A percentile compares a stretch with the other conserved stretches of the same genome.
Evolutionary conservation across 306 rosid species (phyloP).

Genomic region (Acacia melanoxylon): DNA sequence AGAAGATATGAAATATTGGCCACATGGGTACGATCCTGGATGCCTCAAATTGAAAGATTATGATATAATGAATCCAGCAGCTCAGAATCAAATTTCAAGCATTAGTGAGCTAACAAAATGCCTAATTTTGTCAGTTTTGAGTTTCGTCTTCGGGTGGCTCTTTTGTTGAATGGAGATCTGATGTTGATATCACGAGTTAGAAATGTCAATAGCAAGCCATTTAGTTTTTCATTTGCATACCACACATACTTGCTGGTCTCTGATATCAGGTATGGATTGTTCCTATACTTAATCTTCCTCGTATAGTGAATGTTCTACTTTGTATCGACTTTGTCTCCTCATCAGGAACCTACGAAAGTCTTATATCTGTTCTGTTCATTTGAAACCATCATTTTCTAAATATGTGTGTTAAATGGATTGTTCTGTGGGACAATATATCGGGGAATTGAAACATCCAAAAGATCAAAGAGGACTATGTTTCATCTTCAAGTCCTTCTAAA

Average conservation of each 20-base stretch:
- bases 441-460: neutral
- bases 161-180: constrained; percentile 63
- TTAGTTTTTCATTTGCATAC: constrained; percentile 85
- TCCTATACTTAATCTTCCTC: constrained; percentile 12
- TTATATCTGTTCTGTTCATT: neutral
- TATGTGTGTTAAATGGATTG: neutral
- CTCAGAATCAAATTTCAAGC: constrained; percentile 22
- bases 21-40: constrained; percentile 49
- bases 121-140: constrained; percentile 63
- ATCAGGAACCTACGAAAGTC: neutral
- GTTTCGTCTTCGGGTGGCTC: constrained; percentile 82
- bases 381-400: neutral
- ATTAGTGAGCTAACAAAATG: constrained; percentile 20
- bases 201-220: constrained; percentile 80
- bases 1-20: constrained; percentile 84
- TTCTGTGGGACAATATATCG: neutral
- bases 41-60: neutral
- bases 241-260: constrained; percentile 85
- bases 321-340: neutral
- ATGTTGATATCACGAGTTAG: constrained; percentile 69
- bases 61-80: neutral
- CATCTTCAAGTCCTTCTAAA: neutral
- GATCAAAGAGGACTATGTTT: neutral
- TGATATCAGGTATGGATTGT: constrained; percentile 73
- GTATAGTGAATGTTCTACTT: no score